Conservation (phyloP, 305 asterid genomes). For the Vinca major region DNA sequence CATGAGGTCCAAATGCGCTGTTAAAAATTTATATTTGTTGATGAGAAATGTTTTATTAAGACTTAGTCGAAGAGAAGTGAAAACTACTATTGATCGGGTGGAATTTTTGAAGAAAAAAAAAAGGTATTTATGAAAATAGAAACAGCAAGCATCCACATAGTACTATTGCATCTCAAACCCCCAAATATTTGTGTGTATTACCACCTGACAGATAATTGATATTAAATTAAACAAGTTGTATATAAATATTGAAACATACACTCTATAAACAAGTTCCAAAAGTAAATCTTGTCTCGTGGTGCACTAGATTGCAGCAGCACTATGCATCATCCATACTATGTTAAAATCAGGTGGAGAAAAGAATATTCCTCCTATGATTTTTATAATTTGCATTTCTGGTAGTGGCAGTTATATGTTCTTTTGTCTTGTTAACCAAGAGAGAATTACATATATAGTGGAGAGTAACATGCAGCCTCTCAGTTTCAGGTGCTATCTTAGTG, state of each 20-base stretch:
- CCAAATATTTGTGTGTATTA: neutral
- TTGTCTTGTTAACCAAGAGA: conserved; percentile 16
- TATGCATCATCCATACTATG: neutral
- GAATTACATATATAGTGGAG: conserved; percentile 19
- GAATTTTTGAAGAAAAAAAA: too few relatives aligned
- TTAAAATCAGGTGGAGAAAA: neutral
- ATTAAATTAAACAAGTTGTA: neutral
- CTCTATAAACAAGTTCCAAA: conserved; percentile 7
- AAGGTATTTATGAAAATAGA: too few relatives aligned
- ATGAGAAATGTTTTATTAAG: too few relatives aligned
- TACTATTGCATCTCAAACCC: neutral
- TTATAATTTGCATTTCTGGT: conserved; percentile 13
- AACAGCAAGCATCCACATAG: neutral
- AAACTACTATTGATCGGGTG: too few relatives aligned
- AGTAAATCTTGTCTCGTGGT: conserved; percentile 17
- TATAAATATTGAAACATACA: neutral
- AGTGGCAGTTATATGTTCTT: conserved; percentile 18
- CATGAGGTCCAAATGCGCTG: too few relatives aligned
- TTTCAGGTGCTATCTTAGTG: neutral
- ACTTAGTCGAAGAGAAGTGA: too few relatives aligned
- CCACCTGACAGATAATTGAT: conserved; percentile 1
- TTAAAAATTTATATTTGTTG: too few relatives aligned
- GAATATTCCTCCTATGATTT: conserved; percentile 25
- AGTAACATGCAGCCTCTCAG: conserved; percentile 20
- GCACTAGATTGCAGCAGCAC: conserved; percentile 24